Base-by-base conservation (phyloP, 169 alveolate genomes). In the Eimeria tenella region DNA sequence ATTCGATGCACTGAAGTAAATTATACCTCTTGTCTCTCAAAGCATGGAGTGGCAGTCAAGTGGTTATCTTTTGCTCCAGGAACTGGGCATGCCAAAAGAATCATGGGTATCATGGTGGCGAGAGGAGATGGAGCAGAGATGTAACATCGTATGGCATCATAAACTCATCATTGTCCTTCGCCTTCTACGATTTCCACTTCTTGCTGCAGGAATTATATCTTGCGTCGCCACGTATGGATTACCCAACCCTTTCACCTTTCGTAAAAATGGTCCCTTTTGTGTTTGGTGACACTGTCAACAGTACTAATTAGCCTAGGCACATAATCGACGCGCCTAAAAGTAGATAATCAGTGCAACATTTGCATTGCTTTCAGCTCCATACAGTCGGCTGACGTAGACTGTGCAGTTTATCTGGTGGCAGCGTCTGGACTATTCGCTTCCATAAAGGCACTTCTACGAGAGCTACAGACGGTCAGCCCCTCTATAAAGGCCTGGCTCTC, bases 21-120 rank as follows among this genome's bases (percentile, higher is more conserved):
- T 49, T 21, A 19, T 31, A 49, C 8, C 17, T 42, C 13, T 19
- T 60, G 62, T 5, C 9, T 17, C 49, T 42, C 62, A 50, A 42
- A 15, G 62, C 25, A 50, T 17, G 49, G 23, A 7, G 42, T 31
- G 52, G 8, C 4, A 49, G 5, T 9, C 55, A 50, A 19, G 53
- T 21, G 21, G 13, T 90, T 17, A 21, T 42, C 17, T 23, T 70
- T 23, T 82, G 53, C 15, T 90, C 82, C 83, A 92, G 95, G 93
- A 92, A 50, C n/a, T 82, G 86, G 65, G 88, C 15, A 56, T 52
- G 53, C 84, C 87, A 23, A 92, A 83, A 60, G 93, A 83, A 9
- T 82, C 93, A 19, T 92, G 95, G 95, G 21, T 68, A 9, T 87
- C 95, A 6, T 92, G 95, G 95, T 92, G 95, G 95, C 65, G 95